Evolutionary conservation across 179 eudicot genomes (phyloP).

Genomic region (Beta macrorhiza): DNA sequence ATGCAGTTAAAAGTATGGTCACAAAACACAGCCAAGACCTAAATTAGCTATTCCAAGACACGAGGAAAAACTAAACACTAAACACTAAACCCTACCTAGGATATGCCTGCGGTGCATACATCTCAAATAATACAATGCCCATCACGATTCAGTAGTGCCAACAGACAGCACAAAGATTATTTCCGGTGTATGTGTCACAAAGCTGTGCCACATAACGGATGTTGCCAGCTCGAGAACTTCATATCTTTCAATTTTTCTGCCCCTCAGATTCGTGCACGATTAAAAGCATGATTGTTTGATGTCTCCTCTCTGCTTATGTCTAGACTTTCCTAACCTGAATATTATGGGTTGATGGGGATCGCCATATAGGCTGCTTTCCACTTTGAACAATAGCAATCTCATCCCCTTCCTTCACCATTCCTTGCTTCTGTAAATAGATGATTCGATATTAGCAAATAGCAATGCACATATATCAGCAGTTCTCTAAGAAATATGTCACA

Average conservation of each 20-base stretch:
- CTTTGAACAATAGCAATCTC: conserved; percentile 84
- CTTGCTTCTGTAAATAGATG: conserved; percentile 55
- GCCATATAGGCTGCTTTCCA: conserved; percentile 80
- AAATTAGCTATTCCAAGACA: not conserved
- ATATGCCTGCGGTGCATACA: not conserved
- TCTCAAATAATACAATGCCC: not conserved
- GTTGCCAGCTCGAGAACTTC: not conserved
- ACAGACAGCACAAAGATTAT: not conserved
- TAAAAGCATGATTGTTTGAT: not conserved
- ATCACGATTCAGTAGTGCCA: not conserved
- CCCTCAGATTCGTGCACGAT: not conserved
- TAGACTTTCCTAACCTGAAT: conserved; percentile 73
- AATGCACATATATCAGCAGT: too few relatives aligned
- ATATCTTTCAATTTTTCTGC: not conserved
- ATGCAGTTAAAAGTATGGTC: not conserved
- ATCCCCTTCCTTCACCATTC: conserved; percentile 81
- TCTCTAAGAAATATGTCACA: not conserved
- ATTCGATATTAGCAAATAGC: not conserved
- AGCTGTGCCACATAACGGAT: not conserved
- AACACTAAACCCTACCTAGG: conserved; percentile 5
- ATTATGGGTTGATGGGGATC: conserved; percentile 76
- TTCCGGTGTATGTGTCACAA: not conserved
- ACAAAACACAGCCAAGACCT: not conserved
- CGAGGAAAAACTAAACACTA: not conserved
- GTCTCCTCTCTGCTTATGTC: not conserved